Conservation (phyloP, 495 filamentous ascomycete species). For the Aspergillus diversus region DNA sequence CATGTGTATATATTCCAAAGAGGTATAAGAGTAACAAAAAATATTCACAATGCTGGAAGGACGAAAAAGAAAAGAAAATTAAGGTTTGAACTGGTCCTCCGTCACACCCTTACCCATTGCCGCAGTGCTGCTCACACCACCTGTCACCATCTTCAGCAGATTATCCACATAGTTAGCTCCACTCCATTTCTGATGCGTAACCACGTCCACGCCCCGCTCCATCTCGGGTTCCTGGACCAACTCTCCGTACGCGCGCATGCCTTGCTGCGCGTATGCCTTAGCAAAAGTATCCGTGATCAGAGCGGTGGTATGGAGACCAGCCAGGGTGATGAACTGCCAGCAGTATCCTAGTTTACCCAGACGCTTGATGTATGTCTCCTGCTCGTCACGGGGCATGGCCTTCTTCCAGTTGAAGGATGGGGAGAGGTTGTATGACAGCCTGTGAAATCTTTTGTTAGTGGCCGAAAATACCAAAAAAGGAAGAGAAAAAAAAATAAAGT, state of each 20-base stretch:
- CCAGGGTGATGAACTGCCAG: slow-evolving; percentile 99
- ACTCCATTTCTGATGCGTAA: slow-evolving; percentile 98
- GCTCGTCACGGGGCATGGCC: slow-evolving; percentile 89
- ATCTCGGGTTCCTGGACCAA: slow-evolving; percentile 98
- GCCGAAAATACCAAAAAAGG: not conserved
- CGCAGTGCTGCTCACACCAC: slow-evolving; percentile 85
- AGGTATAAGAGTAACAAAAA: not conserved
- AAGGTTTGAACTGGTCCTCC: slow-evolving; percentile 86
- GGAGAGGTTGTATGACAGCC: slow-evolving; percentile 94
- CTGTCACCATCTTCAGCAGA: slow-evolving; percentile 94
- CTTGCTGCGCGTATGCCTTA: slow-evolving; percentile 74
- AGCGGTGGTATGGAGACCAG: slow-evolving; percentile 94
- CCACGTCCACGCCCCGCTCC: slow-evolving; percentile 84
- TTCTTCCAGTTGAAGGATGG: slow-evolving; percentile 99
- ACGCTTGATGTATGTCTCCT: slow-evolving; percentile 95
- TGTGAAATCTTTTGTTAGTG: slow-evolving; percentile 34
- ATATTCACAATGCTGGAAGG: not conserved
- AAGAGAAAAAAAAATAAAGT: not conserved
- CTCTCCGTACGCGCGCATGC: slow-evolving; percentile 97
- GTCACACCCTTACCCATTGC: slow-evolving; percentile 99
- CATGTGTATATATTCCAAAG: no score
- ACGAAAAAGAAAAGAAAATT: slow-evolving; percentile 20
- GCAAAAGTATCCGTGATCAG: slow-evolving; percentile 88
- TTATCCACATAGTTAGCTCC: slow-evolving; percentile 94
- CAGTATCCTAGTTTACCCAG: slow-evolving; percentile 89